Base-by-base conservation (phyloP, 106 monocot species). In the Alisma plantagoaquatica region DNA sequence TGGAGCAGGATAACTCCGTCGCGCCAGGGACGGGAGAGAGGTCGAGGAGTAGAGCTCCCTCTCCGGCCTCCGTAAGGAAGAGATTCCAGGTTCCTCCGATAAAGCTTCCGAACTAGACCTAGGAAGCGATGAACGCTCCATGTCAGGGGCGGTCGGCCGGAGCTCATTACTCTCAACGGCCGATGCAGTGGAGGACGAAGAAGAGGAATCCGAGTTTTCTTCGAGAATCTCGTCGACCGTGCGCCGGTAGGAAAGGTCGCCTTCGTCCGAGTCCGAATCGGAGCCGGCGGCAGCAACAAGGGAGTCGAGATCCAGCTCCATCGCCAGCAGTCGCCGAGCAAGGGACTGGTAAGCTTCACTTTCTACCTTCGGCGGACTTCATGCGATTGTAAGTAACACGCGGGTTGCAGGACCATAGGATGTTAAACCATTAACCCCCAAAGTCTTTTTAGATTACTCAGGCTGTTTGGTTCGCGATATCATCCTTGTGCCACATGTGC, bases 141-240 rank as follows among this genome's bases (percentile, higher is more conserved):
- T 22, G 15, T 31, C 32, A 8, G 33, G 6, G 30, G 24, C 3
- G 8, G 46, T 15, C n/a, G 54, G 27, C 3, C 53, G 17, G 21
- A 23, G 35, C 14, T 38, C 14, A 14, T 6, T 6, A 38, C 14
- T 6, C 9, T 6, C 35, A 14, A 38, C 38, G 57, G 67, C 65
- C 45, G 24, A 54, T 33, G 15, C 16, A 28, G 43, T 19, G 24
- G 47, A 31, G 32, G 69, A 73, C 22, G 60, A 26, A 28, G 73
- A 72, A 46, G 57, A 32, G 29, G 72, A 66, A 43, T 56, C 62
- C 38, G 78, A 66, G 20, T 68, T 62, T 45, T 70, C 72, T 42
- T 76, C 60, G 61, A 93, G 83, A 74, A 93, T 79, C 33, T 93
- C 92, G 44, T 93, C 92, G 59, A 93, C 77, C 71, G 87, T 83